phyloP scores from a whole-genome alignment of 352 stramenopile species.

The Ophiocytium majus region DNA sequence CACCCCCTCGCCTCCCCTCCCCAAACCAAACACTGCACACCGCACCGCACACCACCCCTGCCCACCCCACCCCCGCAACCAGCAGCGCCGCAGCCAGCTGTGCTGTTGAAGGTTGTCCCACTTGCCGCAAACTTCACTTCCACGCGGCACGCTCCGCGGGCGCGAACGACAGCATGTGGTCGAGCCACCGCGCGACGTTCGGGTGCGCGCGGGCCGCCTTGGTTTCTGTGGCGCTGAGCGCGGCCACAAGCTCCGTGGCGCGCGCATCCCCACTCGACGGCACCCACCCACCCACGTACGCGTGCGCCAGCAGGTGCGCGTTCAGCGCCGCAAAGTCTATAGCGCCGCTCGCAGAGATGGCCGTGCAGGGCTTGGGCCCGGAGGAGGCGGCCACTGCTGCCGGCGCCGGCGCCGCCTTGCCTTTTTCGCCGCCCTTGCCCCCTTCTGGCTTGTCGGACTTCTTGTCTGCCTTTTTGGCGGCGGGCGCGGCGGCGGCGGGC shows the following conservation, averaged over 20 bases:
- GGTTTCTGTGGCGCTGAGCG: neutral
- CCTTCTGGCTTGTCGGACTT: neutral
- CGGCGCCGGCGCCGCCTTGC: constrained; percentile 23
- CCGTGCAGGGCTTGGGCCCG: neutral
- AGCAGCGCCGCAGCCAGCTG: no score
- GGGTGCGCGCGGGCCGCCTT: constrained; percentile 24
- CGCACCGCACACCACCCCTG: no score
- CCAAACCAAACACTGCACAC: no score
- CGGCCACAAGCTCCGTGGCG: neutral
- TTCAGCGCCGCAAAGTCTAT: neutral
- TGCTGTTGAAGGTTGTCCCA: no score
- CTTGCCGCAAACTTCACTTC: no score
- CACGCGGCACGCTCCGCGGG: constrained; percentile 32
- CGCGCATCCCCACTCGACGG: neutral
- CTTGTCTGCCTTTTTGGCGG: constrained; percentile 15
- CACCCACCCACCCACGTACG: constrained; percentile 35
- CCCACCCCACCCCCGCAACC: no score
- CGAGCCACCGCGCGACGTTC: constrained; percentile 39
- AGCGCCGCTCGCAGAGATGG: neutral
- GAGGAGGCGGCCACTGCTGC: neutral
- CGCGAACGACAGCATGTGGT: constrained; percentile 36
- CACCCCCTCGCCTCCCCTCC: no score
- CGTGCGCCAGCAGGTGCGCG: constrained; percentile 27
- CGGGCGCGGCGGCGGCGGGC: neutral
- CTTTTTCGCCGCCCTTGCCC: constrained; percentile 12